Base-by-base conservation (phyloP, 2,329 filamentous ascomycete species). In the Aspergillus novoparasiticus region DNA sequence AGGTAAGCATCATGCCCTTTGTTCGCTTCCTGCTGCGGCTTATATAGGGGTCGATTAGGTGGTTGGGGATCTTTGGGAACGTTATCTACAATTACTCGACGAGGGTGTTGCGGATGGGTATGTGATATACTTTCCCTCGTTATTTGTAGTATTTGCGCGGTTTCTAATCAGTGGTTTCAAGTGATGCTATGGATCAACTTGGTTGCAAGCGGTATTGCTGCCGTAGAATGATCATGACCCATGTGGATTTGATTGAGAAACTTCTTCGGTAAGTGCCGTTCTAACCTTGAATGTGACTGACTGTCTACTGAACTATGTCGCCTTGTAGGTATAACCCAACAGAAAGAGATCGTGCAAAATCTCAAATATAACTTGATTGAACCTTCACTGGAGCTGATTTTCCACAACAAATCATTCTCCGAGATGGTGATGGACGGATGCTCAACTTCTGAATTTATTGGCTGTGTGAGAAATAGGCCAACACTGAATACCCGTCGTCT, bases 221-320 rank as follows among this genome's bases (percentile, higher is more conserved):
- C 84, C 92, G 95, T 72, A 91, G 95, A 75, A 99, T 99, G 95
- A 89, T 99, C 80, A 97, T 99, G 91, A 99, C 95, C 64, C 95
- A 99, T 81, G 95, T 99, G 73, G 95, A 99, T 79, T 85, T 99
- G 66, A 97, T 99, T 72, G 95, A 99, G 85, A 99, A 99, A 83
- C 88, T 99, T 57, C 88, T 99, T 69, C 92, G 94, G 92, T 96
- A 89, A 71, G 87, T 72, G 41, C 48, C 21, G 36, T 54, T 21
- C 14, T 5, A 46, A 19, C 14, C 2, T 51, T n/a, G 30, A 36
- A 21, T 26, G 4, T 19, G 12, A 9, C n/a, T 19, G 12, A 9
- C n/a, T 26, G 14, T 12, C 16, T 26, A 56, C 28, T 58, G 36
- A 64, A 60, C 62, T 3, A 23, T 55, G 34, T 39, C 53, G 2